Percentiles rank a stretch among this genome's conserved stretches.
Evolutionary conservation across 2,329 filamentous ascomycete species (phyloP).

Genomic region (Cercospora sesami): DNA sequence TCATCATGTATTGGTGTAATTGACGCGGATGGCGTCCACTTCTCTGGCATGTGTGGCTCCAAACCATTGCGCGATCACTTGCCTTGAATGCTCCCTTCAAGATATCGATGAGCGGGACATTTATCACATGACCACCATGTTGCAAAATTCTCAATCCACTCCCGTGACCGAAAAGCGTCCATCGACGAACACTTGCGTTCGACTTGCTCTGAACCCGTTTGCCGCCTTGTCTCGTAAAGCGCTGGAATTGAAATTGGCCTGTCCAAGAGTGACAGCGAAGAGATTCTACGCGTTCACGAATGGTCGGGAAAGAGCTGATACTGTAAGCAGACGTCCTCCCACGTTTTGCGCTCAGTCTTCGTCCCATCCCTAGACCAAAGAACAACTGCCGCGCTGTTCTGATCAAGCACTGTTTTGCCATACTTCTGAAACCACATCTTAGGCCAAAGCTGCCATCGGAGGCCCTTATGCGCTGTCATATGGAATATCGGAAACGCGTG

Average conservation of each 20-base stretch:
- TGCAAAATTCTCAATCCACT: too few species aligned
- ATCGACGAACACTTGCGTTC: background rate
- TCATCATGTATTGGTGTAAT: background rate
- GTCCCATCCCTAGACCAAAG: background rate
- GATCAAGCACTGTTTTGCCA: background rate
- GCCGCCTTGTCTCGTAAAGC: background rate
- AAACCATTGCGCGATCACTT: background rate
- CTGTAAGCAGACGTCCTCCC: background rate
- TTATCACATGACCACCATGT: too few species aligned
- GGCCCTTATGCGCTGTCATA: background rate
- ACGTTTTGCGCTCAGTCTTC: background rate
- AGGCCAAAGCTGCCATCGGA: background rate
- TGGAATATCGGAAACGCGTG: background rate
- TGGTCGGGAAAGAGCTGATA: background rate
- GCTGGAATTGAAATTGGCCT: background rate
- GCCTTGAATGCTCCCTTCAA: background rate
- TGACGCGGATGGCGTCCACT: background rate
- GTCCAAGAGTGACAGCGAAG: background rate
- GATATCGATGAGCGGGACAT: background rate
- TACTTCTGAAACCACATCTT: background rate
- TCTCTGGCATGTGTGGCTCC: background rate
- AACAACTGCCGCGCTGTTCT: background rate
- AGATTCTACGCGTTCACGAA: background rate
- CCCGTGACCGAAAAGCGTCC: background rate
- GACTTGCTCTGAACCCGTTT: background rate